These are phyloP conservation scores for Globisporangium barbulae DNA, from an alignment of 352 stramenopile species.

Conservation along the genomic window DNA sequence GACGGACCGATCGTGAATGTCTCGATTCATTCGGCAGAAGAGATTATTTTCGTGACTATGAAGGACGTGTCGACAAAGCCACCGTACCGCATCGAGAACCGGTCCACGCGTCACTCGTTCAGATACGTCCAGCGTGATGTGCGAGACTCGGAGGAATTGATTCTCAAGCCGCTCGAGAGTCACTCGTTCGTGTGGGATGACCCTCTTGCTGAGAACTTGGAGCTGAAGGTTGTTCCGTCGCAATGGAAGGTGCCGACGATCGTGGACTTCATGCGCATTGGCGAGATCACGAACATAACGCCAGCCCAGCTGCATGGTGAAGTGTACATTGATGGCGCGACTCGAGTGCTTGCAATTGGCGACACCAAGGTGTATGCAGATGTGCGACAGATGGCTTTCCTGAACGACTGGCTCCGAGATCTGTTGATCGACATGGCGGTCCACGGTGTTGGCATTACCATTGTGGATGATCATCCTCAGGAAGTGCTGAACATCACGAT, in stretches of 20 bases:
- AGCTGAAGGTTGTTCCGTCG: slow-evolving; percentile 54
- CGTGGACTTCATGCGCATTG: slow-evolving; percentile 77
- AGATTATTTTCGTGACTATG: slow-evolving; percentile 70
- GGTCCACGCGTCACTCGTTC: slow-evolving; percentile 66
- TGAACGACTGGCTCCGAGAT: slow-evolving; percentile 75
- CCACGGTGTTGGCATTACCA: slow-evolving; percentile 70
- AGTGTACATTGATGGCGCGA: slow-evolving; percentile 84
- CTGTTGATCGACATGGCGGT: slow-evolving; percentile 73
- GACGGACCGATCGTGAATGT: slow-evolving; percentile 74
- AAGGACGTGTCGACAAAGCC: slow-evolving; percentile 66
- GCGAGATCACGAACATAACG: slow-evolving; percentile 47
- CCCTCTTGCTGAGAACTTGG: slow-evolving; percentile 45
- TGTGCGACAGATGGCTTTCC: slow-evolving; percentile 45
- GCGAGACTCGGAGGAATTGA: slow-evolving; percentile 59
- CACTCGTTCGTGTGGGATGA: slow-evolving; percentile 85
- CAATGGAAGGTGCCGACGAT: slow-evolving; percentile 69
- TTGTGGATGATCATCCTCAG: slow-evolving; percentile 72
- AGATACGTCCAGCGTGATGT: slow-evolving; percentile 67
- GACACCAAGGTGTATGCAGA: slow-evolving; percentile 63
- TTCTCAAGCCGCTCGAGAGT: slow-evolving; percentile 61
- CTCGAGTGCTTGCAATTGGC: slow-evolving; percentile 75
- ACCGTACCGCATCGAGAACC: slow-evolving; percentile 85
- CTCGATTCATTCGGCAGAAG: slow-evolving; percentile 48
- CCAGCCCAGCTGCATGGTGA: slow-evolving; percentile 63
- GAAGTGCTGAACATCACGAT: slow-evolving; percentile 87